These are phyloP conservation scores for Omphalotus guepiniiformis DNA, from an alignment of 768 basidiomycete species.

Conservation along the genomic window DNA sequence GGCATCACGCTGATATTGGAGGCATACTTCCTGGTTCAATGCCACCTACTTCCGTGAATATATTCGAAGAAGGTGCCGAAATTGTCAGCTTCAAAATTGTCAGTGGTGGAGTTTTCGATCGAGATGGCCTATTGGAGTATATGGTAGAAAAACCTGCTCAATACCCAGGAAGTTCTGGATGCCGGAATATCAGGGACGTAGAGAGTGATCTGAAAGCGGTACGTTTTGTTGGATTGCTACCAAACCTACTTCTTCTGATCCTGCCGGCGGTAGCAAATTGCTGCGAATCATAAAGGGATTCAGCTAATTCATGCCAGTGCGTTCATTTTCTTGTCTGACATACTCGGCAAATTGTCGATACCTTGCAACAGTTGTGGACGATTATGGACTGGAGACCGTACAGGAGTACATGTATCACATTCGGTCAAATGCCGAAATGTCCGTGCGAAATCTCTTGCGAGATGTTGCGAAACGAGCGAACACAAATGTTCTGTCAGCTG, in stretches of 20 bases:
- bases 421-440: conserved; percentile 80
- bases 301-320: conserved; percentile 77
- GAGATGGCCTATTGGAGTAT: conserved; percentile 65
- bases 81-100: conserved; percentile 93
- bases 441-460: conserved; percentile 77
- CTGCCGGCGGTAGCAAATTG: conserved; percentile 67
- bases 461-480: conserved; percentile 71
- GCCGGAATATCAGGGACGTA: conserved; percentile 82
- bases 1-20: conserved; percentile 93
- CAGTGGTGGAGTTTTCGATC: conserved; percentile 73
- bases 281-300: conserved; percentile 90
- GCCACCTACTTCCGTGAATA: conserved; percentile 88
- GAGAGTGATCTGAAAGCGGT: conserved; percentile 92
- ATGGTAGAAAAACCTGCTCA: conserved; percentile 79
- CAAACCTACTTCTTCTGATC: conserved; percentile 6
- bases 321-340: conserved; percentile 17
- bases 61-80: conserved; percentile 93
- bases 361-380: conserved; percentile 61
- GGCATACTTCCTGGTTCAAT: conserved; percentile 92
- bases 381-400: conserved; percentile 82
- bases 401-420: conserved; percentile 95
- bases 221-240: conserved; percentile 22
- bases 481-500: conserved; percentile 56
- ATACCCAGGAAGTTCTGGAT: conserved; percentile 85
- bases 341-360: conserved; percentile 5